Base-by-base conservation (phyloP, 495 filamentous ascomycete genomes). In the Symbiotaphrina buchneri region DNA sequence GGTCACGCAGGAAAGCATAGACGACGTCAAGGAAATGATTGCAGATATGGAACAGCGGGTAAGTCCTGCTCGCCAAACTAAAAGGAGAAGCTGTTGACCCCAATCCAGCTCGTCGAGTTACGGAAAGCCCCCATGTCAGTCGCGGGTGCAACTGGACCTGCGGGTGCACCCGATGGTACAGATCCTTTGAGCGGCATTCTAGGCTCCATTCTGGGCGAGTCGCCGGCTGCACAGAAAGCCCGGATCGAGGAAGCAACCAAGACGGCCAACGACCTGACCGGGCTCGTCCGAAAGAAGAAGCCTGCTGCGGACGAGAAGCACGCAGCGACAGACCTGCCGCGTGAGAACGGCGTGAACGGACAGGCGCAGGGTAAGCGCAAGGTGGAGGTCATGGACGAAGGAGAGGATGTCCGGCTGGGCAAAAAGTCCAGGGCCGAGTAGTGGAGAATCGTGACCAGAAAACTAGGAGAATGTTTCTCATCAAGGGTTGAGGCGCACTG, bases 21-120 rank as follows among this genome's bases (percentile, higher is more conserved):
- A 61, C 7, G 82, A 92, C 36, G 75, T 84, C 19, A 84, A 78
- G 50, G 83, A 91, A 22, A 71, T 93, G 32, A 61, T 91, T 22
- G 62, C 59, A 24, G 82, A 92, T 41, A 85, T 92, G 80, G 72
- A 90, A 55, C 68, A 74, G 52, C 54, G 75, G 46, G 71, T 77
- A 58, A 61, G 58, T 52, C 35, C 23, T 20, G 21, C 20, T 21
- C 17, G 5, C 31, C 11, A 21, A 28, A n/a, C n/a, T n/a, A n/a
- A n/a, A n/a, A n/a, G n/a, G 14, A 32, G 15, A 13, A 28, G 4
- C 24, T 14, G 14, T 20, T 35, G 28, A 18, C 5, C 3, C 14
- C 31, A 37, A 38, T 44, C 41, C 41, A 80, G 72, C 68, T 93
- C 28, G 41, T 61, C 30, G 85, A 95, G 32, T 66, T 93, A 4